These are phyloP conservation scores for Trametes sanguinea DNA, from an alignment of 768 basidiomycete species.

Conservation along the genomic window DNA sequence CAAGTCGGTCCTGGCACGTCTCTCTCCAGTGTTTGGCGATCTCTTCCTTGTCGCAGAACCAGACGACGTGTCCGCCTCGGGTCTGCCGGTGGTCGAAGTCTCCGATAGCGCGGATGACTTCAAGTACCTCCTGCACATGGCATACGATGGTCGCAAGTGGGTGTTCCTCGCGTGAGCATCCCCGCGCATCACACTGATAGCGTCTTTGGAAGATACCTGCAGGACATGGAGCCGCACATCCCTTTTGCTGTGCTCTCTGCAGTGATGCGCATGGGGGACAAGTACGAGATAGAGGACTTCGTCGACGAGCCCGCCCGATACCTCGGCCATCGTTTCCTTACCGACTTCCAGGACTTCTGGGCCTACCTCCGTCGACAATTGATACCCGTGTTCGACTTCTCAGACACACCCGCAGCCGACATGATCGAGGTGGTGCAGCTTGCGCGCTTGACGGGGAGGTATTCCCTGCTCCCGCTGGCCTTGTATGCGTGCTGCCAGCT, in stretches of 20 bases:
- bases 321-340: neutral
- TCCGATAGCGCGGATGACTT: slow-evolving; percentile 13
- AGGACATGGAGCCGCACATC: neutral
- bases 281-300: slow-evolving; percentile 4
- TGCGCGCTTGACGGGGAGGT: neutral
- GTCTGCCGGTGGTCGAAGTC: slow-evolving; percentile 7
- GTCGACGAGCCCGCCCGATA: neutral
- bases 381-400: neutral
- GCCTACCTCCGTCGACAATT: neutral
- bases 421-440: slow-evolving; percentile 1
- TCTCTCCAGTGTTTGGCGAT: slow-evolving; percentile 19
- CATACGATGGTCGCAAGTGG: slow-evolving; percentile 4
- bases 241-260: slow-evolving; percentile 1
- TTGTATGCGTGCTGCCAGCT: slow-evolving; percentile 1
- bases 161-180: neutral
- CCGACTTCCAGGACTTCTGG: neutral
- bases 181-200: too few relatives aligned
- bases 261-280: slow-evolving; percentile 4
- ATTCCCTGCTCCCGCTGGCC: neutral
- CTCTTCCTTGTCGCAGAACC: slow-evolving; percentile 15
- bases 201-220: neutral
- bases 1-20: neutral
- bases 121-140: neutral
- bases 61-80: neutral
- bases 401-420: neutral